These are phyloP conservation scores for Letharia columbiana DNA, from an alignment of 495 filamentous ascomycete genomes.

Conservation along the genomic window DNA sequence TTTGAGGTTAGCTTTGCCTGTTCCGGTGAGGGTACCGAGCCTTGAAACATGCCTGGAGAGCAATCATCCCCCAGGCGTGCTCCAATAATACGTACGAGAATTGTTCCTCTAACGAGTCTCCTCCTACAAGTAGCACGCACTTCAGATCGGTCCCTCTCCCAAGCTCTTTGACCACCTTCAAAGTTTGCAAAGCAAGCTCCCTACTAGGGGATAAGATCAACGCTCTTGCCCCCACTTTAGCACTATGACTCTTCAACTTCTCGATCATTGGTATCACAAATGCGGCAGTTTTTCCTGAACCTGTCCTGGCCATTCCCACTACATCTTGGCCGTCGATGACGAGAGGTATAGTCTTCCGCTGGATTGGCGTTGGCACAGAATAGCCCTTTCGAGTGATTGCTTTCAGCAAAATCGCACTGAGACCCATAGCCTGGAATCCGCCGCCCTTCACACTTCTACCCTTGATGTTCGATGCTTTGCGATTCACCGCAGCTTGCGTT, in stretches of 20 bases:
- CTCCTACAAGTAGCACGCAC: constrained; percentile 80
- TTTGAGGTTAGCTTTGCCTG: neutral
- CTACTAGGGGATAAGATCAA: constrained; percentile 84
- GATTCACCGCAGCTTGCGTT: constrained; percentile 72
- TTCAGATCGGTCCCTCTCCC: constrained; percentile 83
- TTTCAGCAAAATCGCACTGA: constrained; percentile 72
- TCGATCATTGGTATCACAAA: constrained; percentile 98
- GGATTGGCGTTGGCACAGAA: constrained; percentile 91
- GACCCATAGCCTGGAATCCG: constrained; percentile 94
- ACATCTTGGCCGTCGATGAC: constrained; percentile 84
- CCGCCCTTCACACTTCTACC: constrained; percentile 82
- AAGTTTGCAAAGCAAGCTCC: constrained; percentile 86
- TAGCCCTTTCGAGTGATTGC: constrained; percentile 91
- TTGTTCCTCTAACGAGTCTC: constrained; percentile 93
- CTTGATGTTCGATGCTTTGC: constrained; percentile 73
- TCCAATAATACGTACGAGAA: constrained; percentile 29
- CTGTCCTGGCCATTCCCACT: constrained; percentile 94
- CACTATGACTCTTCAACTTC: constrained; percentile 81
- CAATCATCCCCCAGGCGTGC: neutral
- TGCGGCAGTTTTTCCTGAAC: constrained; percentile 93
- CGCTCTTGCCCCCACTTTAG: constrained; percentile 71
- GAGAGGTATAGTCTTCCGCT: constrained; percentile 90
- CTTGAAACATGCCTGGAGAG: neutral
- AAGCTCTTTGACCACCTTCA: constrained; percentile 94
- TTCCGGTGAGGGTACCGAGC: neutral